Evolutionary conservation across 495 filamentous ascomycete species (phyloP).

Genomic region (Aspergillus bridgeri): DNA sequence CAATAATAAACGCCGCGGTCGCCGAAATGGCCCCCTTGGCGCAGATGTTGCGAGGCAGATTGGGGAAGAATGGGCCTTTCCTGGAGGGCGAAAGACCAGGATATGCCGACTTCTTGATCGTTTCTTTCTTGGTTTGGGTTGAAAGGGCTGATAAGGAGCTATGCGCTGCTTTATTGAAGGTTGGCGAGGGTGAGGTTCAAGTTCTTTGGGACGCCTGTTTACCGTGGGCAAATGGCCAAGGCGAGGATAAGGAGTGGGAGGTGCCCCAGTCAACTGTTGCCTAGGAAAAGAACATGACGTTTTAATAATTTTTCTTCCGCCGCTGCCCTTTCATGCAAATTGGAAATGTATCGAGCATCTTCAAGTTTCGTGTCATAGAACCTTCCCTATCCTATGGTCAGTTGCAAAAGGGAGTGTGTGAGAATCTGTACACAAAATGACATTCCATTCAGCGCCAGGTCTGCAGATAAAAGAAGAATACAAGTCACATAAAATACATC

Average conservation of each 20-base stretch:
- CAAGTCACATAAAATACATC: constrained; percentile 21
- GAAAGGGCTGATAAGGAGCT: constrained; percentile 13
- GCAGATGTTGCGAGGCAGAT: constrained; percentile 17
- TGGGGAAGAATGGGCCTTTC: constrained; percentile 20
- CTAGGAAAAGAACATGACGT: not conserved
- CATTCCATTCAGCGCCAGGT: constrained; percentile 12
- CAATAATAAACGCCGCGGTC: constrained; percentile 7
- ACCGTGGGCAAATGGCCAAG: constrained; percentile 21
- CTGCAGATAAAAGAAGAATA: constrained; percentile 15
- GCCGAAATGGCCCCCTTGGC: constrained; percentile 12
- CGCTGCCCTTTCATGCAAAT: not conserved
- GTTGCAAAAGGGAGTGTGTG: not conserved
- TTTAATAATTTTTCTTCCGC: not conserved
- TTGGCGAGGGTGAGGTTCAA: constrained; percentile 17
- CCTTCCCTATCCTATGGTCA: not conserved
- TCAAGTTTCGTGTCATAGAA: not conserved
- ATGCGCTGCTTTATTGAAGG: constrained; percentile 9
- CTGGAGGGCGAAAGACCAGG: constrained; percentile 19
- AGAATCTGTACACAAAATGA: not conserved
- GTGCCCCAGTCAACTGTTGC: constrained; percentile 5
- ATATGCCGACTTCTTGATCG: constrained; percentile 22
- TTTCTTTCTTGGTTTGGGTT: constrained; percentile 16
- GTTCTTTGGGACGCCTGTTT: constrained; percentile 16
- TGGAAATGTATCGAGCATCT: not conserved
- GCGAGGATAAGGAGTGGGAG: constrained; percentile 20